Conservation (phyloP, 2,329 filamentous ascomycete species). For the Alternaria alternata region DNA sequence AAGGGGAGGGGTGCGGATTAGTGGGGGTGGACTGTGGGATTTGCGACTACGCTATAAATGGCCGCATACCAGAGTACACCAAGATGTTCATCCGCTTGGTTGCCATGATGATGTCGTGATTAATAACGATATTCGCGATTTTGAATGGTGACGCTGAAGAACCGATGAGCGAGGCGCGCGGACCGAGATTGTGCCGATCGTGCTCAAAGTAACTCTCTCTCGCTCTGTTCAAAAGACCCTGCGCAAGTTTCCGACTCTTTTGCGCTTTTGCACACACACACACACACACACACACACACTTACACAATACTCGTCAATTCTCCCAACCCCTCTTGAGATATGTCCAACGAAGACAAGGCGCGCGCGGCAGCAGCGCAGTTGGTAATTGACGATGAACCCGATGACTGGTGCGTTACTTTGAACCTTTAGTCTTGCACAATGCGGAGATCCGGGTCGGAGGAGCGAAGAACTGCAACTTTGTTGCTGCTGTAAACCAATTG, state of each 20-base stretch:
- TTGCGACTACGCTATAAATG: background rate
- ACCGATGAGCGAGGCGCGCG: slow-evolving; percentile 8
- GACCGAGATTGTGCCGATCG: slow-evolving; percentile 38
- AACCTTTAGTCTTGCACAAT: slow-evolving; percentile 1
- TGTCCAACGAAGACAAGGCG: slow-evolving; percentile 59
- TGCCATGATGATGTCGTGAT: slow-evolving; percentile 66
- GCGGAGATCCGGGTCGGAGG: slow-evolving; percentile 6
- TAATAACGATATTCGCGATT: too few species aligned
- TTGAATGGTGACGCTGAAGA: too few species aligned
- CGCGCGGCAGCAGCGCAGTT: slow-evolving; percentile 44
- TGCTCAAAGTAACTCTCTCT: slow-evolving; percentile 26
- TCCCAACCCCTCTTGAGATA: slow-evolving; percentile 5
- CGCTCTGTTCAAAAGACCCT: background rate
- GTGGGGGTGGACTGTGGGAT: background rate
- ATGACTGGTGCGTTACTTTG: slow-evolving; percentile 78
- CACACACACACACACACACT: background rate
- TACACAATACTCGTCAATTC: background rate
- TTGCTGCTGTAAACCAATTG: background rate
- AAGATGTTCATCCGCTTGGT: slow-evolving; percentile 84
- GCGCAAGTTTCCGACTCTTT: background rate
- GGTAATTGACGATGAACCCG: slow-evolving; percentile 83
- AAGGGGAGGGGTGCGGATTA: background rate
- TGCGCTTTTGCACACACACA: background rate
- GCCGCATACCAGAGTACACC: slow-evolving; percentile 81
- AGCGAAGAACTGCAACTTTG: background rate